Conservation (phyloP, 768 basidiomycete species). For the Boletus tomentosulus region DNA sequence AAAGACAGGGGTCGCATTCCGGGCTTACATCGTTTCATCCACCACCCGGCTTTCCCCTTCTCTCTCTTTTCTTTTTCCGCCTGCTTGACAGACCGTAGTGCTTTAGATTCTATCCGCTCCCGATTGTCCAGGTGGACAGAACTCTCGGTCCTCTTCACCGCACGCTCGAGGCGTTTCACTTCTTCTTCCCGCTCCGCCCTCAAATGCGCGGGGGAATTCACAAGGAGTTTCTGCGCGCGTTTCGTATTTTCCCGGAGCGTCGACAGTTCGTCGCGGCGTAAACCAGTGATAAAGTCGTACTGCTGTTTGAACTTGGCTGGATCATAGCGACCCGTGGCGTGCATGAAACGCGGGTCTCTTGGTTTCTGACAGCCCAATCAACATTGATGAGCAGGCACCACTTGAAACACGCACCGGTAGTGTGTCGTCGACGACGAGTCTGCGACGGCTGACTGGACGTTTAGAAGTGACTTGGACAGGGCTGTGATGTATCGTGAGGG, state of each 20-base stretch:
- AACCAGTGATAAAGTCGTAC: constrained; percentile 69
- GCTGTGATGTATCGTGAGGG: constrained; percentile 35
- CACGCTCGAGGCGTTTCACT: constrained; percentile 62
- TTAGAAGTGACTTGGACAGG: constrained; percentile 84
- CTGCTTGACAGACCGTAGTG: constrained; percentile 43
- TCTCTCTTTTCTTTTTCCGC: constrained; percentile 57
- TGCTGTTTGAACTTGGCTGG: constrained; percentile 59
- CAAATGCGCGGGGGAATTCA: constrained; percentile 56
- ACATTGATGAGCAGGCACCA: neutral
- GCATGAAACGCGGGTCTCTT: constrained; percentile 85
- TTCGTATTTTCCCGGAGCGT: constrained; percentile 63
- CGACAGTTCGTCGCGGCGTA: constrained; percentile 61
- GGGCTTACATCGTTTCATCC: constrained; percentile 72
- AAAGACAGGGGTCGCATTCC: neutral
- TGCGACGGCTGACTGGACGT: constrained; percentile 69
- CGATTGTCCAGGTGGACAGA: constrained; percentile 66
- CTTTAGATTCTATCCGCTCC: constrained; percentile 68
- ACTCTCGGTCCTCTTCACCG: constrained; percentile 76
- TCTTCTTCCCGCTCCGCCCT: constrained; percentile 63
- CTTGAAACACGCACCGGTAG: constrained; percentile 47
- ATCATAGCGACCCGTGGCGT: constrained; percentile 65
- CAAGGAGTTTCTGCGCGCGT: constrained; percentile 60
- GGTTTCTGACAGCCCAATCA: constrained; percentile 46
- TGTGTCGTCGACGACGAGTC: constrained; percentile 65
- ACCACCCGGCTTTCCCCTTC: constrained; percentile 81